Base-by-base conservation (phyloP, 208 protist species). In the Leishmania tarentolae region DNA sequence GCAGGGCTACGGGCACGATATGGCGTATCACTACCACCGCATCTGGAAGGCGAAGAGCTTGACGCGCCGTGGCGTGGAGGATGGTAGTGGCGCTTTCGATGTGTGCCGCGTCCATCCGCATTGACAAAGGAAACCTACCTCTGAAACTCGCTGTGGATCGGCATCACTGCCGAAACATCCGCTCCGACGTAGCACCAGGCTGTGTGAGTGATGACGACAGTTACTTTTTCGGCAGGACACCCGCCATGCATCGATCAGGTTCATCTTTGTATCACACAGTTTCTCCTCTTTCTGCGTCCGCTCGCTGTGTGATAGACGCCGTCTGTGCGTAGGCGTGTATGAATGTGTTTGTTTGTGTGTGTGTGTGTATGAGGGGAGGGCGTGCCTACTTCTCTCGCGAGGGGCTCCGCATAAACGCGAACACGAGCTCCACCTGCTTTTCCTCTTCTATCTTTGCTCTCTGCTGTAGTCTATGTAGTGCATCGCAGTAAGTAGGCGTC, bases 1-100 rank as follows among this genome's bases (percentile, higher is more conserved):
- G 47, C 89, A 94, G 74, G 91, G 87, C 2, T 97, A 97, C 80
- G 92, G 88, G 9, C 91, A 96, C 71, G 94, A 97, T 68, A 97
- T 97, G 94, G 91, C 94, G 28, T 97, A 97, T 84, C 94, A 97
- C 82, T 97, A 97, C 79, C 92, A 97, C 83, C 94, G 94, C 75
- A 97, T 97, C 83, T 95, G 91, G 92, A 96, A 96, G 87, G 92
- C 87, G 59, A 96, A 95, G 86, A 96, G 91, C 74, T 68, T 88
- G 50, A 95, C 92, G 50, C 87, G 88, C 37, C 87, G 92, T 50
- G 90, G 92, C 73, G 85, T 94, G 59, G 92, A 96, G 70, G 94
- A 97, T 66, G 92, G 94, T 77, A 97, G 87, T 83, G 94, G 91
- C 24, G 91, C 92, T 3, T 91, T 95, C 50, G 94, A 94, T 19